Conservation (phyloP, 208 protist species). For the Acanthamoeba sp. region DNA sequence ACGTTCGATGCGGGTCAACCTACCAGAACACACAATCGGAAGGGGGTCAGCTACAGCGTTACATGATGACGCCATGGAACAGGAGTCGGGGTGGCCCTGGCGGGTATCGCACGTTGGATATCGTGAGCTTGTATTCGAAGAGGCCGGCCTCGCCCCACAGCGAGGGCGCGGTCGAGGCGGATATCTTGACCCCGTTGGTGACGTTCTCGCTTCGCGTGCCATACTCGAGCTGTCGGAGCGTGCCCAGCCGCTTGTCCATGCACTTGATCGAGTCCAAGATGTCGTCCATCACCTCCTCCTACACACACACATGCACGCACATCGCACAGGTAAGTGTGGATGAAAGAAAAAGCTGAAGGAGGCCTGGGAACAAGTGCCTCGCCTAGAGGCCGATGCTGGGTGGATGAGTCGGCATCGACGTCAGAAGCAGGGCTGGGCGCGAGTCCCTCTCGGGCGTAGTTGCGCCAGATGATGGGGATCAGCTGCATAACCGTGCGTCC, state of each 20-base stretch:
- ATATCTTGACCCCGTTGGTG: neutral
- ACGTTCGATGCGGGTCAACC: neutral
- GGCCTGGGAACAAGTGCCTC: neutral
- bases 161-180: neutral
- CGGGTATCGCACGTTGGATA: neutral
- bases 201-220: neutral
- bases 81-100: too few relatives aligned
- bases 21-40: too few relatives aligned
- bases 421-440: neutral
- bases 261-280: neutral
- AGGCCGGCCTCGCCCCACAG: neutral
- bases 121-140: slow-evolving; percentile 21
- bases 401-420: neutral
- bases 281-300: neutral
- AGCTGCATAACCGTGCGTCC: neutral
- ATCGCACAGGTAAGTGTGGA: neutral
- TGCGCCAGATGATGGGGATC: slow-evolving; percentile 20
- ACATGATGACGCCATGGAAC: too few relatives aligned
- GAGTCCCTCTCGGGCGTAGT: neutral
- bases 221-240: neutral
- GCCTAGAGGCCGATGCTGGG: neutral
- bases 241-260: neutral
- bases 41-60: too few relatives aligned
- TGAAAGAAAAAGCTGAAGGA: neutral
- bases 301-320: too few relatives aligned